These are phyloP conservation scores for Ormosia emarginata DNA, from an alignment of 306 rosid genomes.

Conservation along the genomic window DNA sequence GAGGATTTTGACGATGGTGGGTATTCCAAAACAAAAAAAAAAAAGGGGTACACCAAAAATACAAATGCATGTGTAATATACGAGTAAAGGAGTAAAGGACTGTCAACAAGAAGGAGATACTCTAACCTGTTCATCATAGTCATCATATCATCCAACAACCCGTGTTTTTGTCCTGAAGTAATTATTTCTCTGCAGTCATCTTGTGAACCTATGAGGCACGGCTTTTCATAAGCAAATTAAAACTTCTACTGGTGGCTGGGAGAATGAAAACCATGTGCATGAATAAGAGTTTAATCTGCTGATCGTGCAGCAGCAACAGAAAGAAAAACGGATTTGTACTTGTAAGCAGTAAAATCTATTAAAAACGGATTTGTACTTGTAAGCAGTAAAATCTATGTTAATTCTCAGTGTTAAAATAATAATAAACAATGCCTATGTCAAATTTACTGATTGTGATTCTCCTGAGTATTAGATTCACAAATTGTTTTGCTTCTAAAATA, in stretches of 20 bases:
- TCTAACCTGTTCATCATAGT: conserved; percentile 32
- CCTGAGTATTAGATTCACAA: neutral
- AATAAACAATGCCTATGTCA: neutral
- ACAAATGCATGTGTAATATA: no score
- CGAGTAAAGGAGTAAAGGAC: no score
- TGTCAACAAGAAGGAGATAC: no score
- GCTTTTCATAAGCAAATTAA: conserved; percentile 24
- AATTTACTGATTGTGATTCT: conserved; percentile 2
- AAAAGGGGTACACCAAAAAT: no score
- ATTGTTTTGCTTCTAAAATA: neutral
- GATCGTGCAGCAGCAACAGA: conserved; percentile 3
- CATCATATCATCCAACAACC: conserved; percentile 26
- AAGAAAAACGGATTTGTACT: neutral
- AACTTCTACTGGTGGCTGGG: neutral
- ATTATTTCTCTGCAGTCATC: conserved; percentile 32
- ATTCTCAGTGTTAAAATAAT: conserved; percentile 4
- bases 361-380: neutral
- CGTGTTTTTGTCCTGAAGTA: conserved; percentile 29
- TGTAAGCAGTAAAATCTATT: no score
- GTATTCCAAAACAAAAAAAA: no score
- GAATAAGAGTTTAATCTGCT: neutral
- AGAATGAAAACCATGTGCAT: conserved; percentile 1
- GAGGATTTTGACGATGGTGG: no score
- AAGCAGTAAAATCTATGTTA: neutral
- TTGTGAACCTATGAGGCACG: conserved; percentile 37